Evolutionary conservation across 1,284 basidiomycete genomes (phyloP).

Genomic region (Nidula niveotomentosa): DNA sequence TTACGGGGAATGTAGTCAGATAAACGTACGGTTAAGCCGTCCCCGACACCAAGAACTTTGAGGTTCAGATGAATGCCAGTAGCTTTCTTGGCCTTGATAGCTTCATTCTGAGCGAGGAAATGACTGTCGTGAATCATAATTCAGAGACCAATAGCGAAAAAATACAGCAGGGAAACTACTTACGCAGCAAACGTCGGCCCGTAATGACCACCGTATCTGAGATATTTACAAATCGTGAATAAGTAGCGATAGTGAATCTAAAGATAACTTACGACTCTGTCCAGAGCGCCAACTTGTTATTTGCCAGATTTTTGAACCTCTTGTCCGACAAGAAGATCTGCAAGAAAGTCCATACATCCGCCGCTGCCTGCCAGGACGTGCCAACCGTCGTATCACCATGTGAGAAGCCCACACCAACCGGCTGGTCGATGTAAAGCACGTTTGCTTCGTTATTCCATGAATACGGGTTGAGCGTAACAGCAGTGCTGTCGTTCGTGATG

Average conservation of each 20-base stretch:
- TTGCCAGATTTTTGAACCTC: conserved; percentile 52
- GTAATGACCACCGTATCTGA: conserved; percentile 63
- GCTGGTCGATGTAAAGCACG: conserved; percentile 43
- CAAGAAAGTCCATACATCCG: conserved; percentile 62
- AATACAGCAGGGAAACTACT: conserved; percentile 10
- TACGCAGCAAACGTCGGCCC: conserved; percentile 62
- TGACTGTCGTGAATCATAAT: conserved; percentile 27
- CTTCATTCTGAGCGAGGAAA: conserved; percentile 61
- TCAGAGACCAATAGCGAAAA: background rate
- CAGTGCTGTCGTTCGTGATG: conserved; percentile 56
- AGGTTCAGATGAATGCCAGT: conserved; percentile 56
- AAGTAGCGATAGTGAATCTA: background rate
- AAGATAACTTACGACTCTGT: conserved; percentile 48
- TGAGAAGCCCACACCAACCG: conserved; percentile 63
- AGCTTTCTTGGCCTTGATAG: conserved; percentile 45
- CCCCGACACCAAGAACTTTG: conserved; percentile 60
- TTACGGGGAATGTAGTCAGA: background rate
- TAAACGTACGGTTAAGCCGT: conserved; percentile 53
- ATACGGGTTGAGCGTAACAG: conserved; percentile 53
- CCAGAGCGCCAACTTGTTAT: conserved; percentile 57
- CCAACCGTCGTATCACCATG: conserved; percentile 50
- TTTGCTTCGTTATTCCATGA: conserved; percentile 69
- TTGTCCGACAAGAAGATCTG: conserved; percentile 65
- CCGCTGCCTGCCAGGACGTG: conserved; percentile 53
- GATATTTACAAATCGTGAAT: background rate